Percentiles rank a stretch among this genome's conserved stretches.
Evolutionary conservation across 306 rosid species (phyloP).

Genomic region (Fragaria nilgerrensis): DNA sequence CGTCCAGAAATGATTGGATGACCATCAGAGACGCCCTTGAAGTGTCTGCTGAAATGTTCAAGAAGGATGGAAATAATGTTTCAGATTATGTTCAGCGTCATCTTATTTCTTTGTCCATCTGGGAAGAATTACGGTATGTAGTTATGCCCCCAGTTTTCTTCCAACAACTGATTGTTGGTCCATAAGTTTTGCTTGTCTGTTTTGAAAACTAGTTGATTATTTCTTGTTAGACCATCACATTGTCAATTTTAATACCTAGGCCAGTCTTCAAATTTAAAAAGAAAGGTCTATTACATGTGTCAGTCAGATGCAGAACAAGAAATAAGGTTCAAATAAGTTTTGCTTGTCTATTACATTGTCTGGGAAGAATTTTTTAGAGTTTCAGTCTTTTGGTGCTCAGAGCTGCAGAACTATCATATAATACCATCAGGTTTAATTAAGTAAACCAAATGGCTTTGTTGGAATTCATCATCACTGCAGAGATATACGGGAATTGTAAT

Average conservation of each 20-base stretch:
- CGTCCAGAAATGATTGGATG: constrained; percentile 71
- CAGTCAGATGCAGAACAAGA: not conserved
- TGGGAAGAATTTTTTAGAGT: not conserved
- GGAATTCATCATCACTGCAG: not conserved
- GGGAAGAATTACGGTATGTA: constrained; percentile 93
- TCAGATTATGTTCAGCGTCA: constrained; percentile 86
- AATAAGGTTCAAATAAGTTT: too few relatives aligned
- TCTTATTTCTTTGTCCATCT: constrained; percentile 87
- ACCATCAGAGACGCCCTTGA: constrained; percentile 97
- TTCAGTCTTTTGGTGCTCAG: not conserved
- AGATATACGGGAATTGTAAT: not conserved
- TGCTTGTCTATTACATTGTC: too few relatives aligned
- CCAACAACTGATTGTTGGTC: not conserved
- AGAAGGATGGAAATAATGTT: constrained; percentile 85
- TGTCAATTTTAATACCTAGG: not conserved
- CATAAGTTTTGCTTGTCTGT: not conserved
- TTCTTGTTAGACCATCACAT: not conserved
- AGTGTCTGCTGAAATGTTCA: constrained; percentile 92
- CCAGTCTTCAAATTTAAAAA: not conserved
- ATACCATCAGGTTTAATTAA: not conserved
- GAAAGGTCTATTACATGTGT: not conserved
- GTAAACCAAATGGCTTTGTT: not conserved
- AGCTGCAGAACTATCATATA: not conserved
- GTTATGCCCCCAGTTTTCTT: not conserved
- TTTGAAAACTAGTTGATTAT: not conserved